Conservation (phyloP, 495 filamentous ascomycete genomes). For the Filosporella fistucella region DNA sequence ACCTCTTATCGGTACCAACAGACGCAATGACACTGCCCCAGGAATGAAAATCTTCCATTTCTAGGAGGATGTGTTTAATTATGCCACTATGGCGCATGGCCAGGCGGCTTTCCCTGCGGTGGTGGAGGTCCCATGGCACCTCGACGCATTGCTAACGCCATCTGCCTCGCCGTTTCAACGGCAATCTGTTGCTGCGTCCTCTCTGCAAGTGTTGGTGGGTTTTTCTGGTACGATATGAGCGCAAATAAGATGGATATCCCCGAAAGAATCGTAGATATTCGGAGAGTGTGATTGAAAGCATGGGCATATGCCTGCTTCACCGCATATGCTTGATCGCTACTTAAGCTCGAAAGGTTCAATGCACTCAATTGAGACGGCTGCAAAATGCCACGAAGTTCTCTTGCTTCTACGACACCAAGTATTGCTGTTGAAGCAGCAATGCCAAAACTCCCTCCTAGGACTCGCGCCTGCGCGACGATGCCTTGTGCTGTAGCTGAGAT, state of each 20-base stretch:
- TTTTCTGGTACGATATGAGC: neutral
- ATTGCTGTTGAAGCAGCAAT: slow-evolving; percentile 45
- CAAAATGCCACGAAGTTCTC: slow-evolving; percentile 14
- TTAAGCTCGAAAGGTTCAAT: slow-evolving; percentile 14
- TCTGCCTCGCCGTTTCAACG: slow-evolving; percentile 4
- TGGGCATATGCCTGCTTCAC: slow-evolving; percentile 16
- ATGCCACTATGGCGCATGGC: too few species aligned
- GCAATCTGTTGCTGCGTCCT: slow-evolving; percentile 8
- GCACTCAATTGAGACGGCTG: slow-evolving; percentile 21
- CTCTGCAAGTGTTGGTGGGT: slow-evolving; percentile 7
- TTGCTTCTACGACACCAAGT: slow-evolving; percentile 26
- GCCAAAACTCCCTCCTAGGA: slow-evolving; percentile 51
- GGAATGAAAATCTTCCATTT: too few species aligned
- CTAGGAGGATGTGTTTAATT: too few species aligned
- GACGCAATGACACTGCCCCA: too few species aligned
- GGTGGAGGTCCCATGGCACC: neutral
- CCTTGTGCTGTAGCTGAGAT: slow-evolving; percentile 47
- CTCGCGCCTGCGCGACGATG: slow-evolving; percentile 42
- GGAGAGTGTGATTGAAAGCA: slow-evolving; percentile 14
- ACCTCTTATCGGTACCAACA: too few species aligned
- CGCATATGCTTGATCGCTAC: slow-evolving; percentile 3
- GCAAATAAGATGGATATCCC: slow-evolving; percentile 8
- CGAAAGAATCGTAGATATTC: slow-evolving; percentile 5
- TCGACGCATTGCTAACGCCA: neutral
- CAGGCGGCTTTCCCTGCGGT: too few species aligned